These are phyloP conservation scores for Tetracladium setigerum DNA, from an alignment of 495 filamentous ascomycete genomes.

Conservation along the genomic window DNA sequence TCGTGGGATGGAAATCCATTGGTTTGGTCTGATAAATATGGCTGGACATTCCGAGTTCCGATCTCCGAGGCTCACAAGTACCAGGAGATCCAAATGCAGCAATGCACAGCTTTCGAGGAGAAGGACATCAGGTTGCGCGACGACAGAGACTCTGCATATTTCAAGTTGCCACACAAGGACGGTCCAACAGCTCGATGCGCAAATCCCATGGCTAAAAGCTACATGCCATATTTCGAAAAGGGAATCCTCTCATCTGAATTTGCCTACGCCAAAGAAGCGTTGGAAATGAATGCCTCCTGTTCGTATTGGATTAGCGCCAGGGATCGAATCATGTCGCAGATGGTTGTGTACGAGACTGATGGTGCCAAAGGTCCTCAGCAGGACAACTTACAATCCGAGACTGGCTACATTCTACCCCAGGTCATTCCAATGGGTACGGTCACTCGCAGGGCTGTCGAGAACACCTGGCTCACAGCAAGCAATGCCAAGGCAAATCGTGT, in stretches of 20 bases:
- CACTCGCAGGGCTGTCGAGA: constrained; percentile 93
- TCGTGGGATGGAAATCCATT: constrained; percentile 86
- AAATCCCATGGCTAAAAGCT: constrained; percentile 84
- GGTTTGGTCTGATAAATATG: constrained; percentile 85
- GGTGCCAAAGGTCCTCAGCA: constrained; percentile 11
- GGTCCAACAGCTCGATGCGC: constrained; percentile 78
- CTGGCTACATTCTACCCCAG: constrained; percentile 94
- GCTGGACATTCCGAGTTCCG: constrained; percentile 85
- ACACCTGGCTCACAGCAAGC: constrained; percentile 95
- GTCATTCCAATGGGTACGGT: constrained; percentile 98
- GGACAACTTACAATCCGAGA: constrained; percentile 21
- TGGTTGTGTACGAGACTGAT: constrained; percentile 81
- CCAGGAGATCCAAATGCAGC: constrained; percentile 57
- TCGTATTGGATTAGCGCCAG: constrained; percentile 98
- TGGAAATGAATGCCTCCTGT: constrained; percentile 97
- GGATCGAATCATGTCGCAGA: constrained; percentile 84
- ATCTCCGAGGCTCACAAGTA: constrained; percentile 55
- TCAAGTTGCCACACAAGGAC: constrained; percentile 94
- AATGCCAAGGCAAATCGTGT: constrained; percentile 95
- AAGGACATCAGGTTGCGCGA: constrained; percentile 53
- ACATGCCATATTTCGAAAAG: constrained; percentile 84
- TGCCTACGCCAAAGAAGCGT: constrained; percentile 81
- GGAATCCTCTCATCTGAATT: constrained; percentile 81
- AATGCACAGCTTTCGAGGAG: constrained; percentile 74
- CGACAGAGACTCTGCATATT: constrained; percentile 63